phyloP scores from a whole-genome alignment of 2,329 filamentous ascomycete genomes.

The Rutstroemia sydowiana region DNA sequence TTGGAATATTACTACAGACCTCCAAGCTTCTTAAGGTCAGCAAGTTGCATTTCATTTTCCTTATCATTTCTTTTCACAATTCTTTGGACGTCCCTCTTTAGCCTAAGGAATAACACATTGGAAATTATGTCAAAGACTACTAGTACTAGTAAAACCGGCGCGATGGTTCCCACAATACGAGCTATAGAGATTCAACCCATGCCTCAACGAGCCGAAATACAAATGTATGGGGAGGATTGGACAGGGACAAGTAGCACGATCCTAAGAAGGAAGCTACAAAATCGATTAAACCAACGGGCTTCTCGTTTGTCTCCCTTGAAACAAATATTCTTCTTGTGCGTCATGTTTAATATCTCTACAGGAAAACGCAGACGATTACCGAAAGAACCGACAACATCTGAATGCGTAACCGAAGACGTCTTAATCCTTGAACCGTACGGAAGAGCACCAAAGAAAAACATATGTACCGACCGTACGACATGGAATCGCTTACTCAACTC shows the following conservation, averaged over 20 bases:
- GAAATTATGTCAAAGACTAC: not conserved
- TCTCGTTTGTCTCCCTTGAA: slow-evolving; percentile 18
- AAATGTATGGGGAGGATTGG: slow-evolving; percentile 28
- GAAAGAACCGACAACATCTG: not conserved
- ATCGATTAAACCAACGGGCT: slow-evolving; percentile 25
- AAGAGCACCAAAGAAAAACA: not conserved
- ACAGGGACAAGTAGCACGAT: slow-evolving; percentile 28
- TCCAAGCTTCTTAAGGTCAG: too few relatives aligned
- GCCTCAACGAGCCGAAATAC: slow-evolving; percentile 12
- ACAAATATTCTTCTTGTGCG: not conserved
- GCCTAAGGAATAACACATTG: too few relatives aligned
- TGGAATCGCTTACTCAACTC: not conserved
- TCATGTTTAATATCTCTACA: not conserved
- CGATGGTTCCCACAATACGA: too few relatives aligned
- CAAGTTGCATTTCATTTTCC: not conserved
- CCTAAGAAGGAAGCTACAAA: slow-evolving; percentile 24
- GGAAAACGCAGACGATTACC: not conserved
- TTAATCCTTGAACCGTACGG: not conserved
- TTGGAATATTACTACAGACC: too few relatives aligned
- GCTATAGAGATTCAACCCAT: slow-evolving; percentile 15
- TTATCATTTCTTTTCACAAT: not conserved
- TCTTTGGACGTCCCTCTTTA: not conserved
- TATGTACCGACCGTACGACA: slow-evolving; percentile 5
- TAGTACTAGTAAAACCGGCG: too few relatives aligned
- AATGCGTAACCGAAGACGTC: not conserved